Conservation (phyloP, 768 basidiomycete genomes). For the Naematelia encephala region DNA sequence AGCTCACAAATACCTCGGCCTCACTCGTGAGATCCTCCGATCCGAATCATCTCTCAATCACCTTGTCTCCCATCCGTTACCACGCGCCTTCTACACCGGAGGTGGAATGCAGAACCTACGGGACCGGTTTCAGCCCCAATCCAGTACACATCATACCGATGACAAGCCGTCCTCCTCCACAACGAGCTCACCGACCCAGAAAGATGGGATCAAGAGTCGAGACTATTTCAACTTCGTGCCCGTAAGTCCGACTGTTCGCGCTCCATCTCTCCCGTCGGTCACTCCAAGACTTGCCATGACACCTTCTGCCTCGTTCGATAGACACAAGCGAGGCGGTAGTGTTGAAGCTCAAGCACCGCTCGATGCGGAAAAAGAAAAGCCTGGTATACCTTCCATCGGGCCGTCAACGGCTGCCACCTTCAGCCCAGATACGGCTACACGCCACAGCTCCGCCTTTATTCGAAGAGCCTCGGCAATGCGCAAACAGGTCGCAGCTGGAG, state of each 20-base stretch:
- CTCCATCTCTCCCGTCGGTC: slow-evolving; percentile 38
- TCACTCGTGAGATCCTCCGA: slow-evolving; percentile 90
- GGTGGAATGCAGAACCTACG: slow-evolving; percentile 85
- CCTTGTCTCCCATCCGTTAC: slow-evolving; percentile 91
- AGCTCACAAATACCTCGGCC: slow-evolving; percentile 86
- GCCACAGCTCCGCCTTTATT: slow-evolving; percentile 24
- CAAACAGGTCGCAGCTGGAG: slow-evolving; percentile 51
- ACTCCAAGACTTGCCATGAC: slow-evolving; percentile 37
- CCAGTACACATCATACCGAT: slow-evolving; percentile 6
- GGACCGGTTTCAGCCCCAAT: slow-evolving; percentile 68
- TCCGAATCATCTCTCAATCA: slow-evolving; percentile 98
- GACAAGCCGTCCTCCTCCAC: slow-evolving; percentile 7
- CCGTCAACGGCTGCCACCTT: slow-evolving; percentile 4
- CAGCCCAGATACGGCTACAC: slow-evolving; percentile 32
- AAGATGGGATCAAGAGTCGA: slow-evolving; percentile 3
- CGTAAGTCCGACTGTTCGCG: slow-evolving; percentile 31
- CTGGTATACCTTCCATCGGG: background rate
- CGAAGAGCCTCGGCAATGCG: slow-evolving; percentile 33
- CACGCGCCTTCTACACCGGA: slow-evolving; percentile 82
- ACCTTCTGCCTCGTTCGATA: slow-evolving; percentile 11
- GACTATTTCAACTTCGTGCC: slow-evolving; percentile 52
- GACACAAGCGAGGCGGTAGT: slow-evolving; percentile 2
- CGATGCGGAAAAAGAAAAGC: slow-evolving; percentile 9
- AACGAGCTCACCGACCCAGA: slow-evolving; percentile 4
- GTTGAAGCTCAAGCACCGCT: background rate